Evolutionary conservation across 1,284 basidiomycete species (phyloP).

Genomic region (Coriolopsis trogii): DNA sequence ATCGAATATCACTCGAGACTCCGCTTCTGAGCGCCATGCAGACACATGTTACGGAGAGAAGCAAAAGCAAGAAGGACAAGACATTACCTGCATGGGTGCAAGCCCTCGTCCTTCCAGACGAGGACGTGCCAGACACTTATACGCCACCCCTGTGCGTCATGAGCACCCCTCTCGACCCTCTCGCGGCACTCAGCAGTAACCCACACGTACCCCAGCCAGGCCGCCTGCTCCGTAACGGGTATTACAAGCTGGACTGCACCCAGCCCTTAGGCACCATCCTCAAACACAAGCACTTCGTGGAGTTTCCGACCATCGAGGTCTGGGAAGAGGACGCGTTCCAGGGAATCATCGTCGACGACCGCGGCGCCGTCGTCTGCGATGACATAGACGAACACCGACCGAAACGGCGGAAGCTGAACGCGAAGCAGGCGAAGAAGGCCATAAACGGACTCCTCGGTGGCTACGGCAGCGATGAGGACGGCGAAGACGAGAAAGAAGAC

Average conservation of each 20-base stretch:
- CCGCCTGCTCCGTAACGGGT: constrained; percentile 39
- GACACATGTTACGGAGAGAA: constrained; percentile 44
- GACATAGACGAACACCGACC: constrained; percentile 39
- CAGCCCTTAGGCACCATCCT: constrained; percentile 52
- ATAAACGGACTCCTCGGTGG: constrained; percentile 62
- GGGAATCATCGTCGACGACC: constrained; percentile 55
- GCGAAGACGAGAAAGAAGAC: constrained; percentile 35
- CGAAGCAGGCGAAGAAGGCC: constrained; percentile 51
- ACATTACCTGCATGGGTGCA: constrained; percentile 55
- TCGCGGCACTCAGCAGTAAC: constrained; percentile 30
- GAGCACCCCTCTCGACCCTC: constrained; percentile 45
- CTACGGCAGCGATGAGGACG: constrained; percentile 65
- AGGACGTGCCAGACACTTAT: constrained; percentile 58
- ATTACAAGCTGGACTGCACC: constrained; percentile 59
- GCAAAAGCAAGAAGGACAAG: constrained; percentile 46
- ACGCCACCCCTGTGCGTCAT: constrained; percentile 62
- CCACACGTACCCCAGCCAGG: constrained; percentile 30
- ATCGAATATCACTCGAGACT: constrained; percentile 56
- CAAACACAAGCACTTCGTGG: constrained; percentile 68
- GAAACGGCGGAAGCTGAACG: constrained; percentile 58
- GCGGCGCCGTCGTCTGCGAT: constrained; percentile 43
- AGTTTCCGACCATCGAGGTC: constrained; percentile 81
- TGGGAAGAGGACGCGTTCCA: constrained; percentile 63
- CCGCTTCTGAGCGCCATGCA: constrained; percentile 55
- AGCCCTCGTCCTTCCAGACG: constrained; percentile 51